These are phyloP conservation scores for Novymonas esmeraldas DNA, from an alignment of 208 protist genomes.

Conservation along the genomic window DNA sequence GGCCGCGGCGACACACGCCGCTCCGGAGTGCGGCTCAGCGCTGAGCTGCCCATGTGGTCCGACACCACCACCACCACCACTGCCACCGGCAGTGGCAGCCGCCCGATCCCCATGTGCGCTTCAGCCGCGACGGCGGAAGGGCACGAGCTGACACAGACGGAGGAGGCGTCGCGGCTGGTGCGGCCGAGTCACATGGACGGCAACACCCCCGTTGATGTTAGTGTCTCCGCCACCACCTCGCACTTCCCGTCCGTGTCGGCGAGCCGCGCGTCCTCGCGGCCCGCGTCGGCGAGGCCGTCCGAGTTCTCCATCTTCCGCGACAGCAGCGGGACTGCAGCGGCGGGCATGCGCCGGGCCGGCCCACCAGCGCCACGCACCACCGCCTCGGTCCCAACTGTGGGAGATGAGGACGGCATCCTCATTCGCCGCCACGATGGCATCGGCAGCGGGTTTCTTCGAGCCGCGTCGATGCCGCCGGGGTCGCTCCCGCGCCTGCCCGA, in stretches of 20 bases:
- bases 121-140: constrained; percentile 16
- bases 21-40: constrained; percentile 76
- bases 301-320: constrained; percentile 84
- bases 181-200: constrained; percentile 19
- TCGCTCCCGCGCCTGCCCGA: not conserved
- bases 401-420: constrained; percentile 23
- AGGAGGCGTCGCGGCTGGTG: constrained; percentile 20
- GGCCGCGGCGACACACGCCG: constrained; percentile 33
- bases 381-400: constrained; percentile 7
- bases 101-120: not conserved
- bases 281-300: constrained; percentile 49
- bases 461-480: constrained; percentile 12
- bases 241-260: constrained; percentile 26
- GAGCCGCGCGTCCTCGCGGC: constrained; percentile 27
- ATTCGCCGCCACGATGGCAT: constrained; percentile 11
- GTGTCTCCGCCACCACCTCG: constrained; percentile 35
- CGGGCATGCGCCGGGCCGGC: not conserved
- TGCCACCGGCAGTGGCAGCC: constrained; percentile 11
- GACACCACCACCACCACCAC: constrained; percentile 14
- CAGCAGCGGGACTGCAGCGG: constrained; percentile 26
- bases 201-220: constrained; percentile 23
- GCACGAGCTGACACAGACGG: constrained; percentile 18
- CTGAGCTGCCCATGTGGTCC: constrained; percentile 43
- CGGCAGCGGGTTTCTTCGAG: constrained; percentile 1
- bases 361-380: constrained; percentile 12